These are phyloP conservation scores for Zoysia pacifica DNA, from an alignment of 176 grass and related monocot genomes.

Conservation along the genomic window DNA sequence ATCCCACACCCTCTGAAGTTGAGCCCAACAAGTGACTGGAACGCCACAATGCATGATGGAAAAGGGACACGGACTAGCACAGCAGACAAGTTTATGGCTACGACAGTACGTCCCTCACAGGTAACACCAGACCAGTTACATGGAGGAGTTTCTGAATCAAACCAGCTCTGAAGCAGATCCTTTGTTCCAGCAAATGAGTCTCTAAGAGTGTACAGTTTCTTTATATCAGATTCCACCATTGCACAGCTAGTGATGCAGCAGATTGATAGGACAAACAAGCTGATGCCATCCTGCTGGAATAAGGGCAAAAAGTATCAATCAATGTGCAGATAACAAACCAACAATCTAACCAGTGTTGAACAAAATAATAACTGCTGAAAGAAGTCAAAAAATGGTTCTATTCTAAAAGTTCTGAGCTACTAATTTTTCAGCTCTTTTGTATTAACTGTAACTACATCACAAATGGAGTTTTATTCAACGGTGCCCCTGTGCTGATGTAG, in stretches of 20 bases:
- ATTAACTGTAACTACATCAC: background rate
- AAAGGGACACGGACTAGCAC: constrained; percentile 45
- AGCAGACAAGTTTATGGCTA: constrained; percentile 61
- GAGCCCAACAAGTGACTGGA: constrained; percentile 53
- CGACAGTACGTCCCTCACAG: constrained; percentile 44
- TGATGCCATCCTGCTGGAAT: constrained; percentile 27
- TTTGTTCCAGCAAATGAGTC: constrained; percentile 38
- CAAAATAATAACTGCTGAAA: background rate
- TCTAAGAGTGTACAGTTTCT: constrained; percentile 56
- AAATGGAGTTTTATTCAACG: background rate
- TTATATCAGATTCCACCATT: constrained; percentile 42
- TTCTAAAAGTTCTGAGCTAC: background rate
- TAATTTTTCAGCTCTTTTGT: background rate
- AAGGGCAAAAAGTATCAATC: background rate
- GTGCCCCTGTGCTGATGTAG: background rate
- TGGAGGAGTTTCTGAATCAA: constrained; percentile 51
- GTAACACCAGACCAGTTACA: constrained; percentile 77
- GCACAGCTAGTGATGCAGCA: constrained; percentile 33
- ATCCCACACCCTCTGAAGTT: constrained; percentile 58
- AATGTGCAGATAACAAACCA: background rate
- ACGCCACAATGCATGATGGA: constrained; percentile 50
- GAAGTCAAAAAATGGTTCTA: background rate
- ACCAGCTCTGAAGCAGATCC: constrained; percentile 56
- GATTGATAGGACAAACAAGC: constrained; percentile 37
- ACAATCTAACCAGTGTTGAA: background rate